phyloP scores from a whole-genome alignment of 2,329 filamentous ascomycete genomes.

The Metarhizium album region DNA sequence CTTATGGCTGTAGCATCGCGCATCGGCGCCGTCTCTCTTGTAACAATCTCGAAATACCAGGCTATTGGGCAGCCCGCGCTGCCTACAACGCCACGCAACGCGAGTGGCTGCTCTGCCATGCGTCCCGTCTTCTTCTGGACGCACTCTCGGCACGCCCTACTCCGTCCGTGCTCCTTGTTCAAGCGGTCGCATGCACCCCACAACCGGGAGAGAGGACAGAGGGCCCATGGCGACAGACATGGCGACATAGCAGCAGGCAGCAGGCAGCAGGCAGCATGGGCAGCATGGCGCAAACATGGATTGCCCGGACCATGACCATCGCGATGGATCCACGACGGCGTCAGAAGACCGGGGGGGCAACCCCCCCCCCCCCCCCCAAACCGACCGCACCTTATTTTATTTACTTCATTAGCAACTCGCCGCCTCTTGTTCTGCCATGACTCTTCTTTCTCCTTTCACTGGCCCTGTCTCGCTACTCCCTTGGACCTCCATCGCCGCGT shows the following conservation, averaged over 20 bases:
- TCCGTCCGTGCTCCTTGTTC: too few species aligned
- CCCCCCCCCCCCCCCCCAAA: background rate
- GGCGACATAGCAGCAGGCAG: background rate
- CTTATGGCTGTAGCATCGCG: too few species aligned
- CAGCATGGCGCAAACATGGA: background rate
- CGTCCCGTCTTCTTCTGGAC: background rate
- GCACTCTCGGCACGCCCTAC: background rate
- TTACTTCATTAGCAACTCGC: background rate
- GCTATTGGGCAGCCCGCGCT: background rate
- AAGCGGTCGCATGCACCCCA: background rate
- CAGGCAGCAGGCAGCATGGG: background rate
- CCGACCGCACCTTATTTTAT: background rate
- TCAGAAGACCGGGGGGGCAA: background rate
- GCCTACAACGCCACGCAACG: background rate
- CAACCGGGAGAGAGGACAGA: background rate
- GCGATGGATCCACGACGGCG: background rate
- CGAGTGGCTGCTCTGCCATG: background rate
- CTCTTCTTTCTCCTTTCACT: background rate
- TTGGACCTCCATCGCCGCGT: background rate
- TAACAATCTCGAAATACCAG: too few species aligned
- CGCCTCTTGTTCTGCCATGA: background rate
- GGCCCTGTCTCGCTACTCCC: background rate
- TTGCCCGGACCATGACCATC: background rate
- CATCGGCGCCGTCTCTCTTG: too few species aligned
- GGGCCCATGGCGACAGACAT: background rate